Evolutionary conservation across 257 asterid species (phyloP).

Genomic region (Salvia hispanica): DNA sequence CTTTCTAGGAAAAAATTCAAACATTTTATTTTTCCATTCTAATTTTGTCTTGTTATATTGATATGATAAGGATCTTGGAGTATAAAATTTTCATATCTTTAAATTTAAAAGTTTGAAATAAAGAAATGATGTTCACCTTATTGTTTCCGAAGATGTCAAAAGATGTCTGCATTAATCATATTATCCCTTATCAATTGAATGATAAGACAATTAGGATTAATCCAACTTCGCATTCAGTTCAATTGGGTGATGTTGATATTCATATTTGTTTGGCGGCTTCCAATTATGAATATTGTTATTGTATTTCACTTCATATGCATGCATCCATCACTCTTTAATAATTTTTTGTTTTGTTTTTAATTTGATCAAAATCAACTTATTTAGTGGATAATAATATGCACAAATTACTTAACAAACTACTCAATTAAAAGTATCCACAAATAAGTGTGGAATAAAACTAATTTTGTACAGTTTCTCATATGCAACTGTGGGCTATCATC

Average conservation of each 20-base stretch:
- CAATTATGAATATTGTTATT: not conserved
- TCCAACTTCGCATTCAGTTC: not conserved
- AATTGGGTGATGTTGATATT: conserved; percentile 3
- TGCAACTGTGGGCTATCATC: no score
- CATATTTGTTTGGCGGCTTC: not conserved
- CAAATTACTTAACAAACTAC: no score
- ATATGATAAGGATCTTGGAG: no score
- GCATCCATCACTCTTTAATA: no score
- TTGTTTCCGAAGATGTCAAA: not conserved
- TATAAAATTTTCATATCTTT: no score
- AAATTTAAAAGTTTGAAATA: no score
- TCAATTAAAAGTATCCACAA: no score
- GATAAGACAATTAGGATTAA: not conserved
- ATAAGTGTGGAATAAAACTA: no score
- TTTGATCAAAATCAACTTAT: not conserved
- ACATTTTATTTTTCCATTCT: not conserved
- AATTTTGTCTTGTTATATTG: conserved; percentile 4
- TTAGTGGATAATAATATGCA: no score
- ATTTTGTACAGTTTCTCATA: no score
- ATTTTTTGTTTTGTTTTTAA: not conserved
- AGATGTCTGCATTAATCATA: conserved; percentile 3
- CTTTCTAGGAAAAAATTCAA: not conserved
- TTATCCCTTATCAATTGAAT: conserved; percentile 15
- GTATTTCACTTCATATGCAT: not conserved
- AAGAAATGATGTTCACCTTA: not conserved